phyloP scores from a whole-genome alignment of 73 alveolate genomes.

The Effrenium voratum region DNA sequence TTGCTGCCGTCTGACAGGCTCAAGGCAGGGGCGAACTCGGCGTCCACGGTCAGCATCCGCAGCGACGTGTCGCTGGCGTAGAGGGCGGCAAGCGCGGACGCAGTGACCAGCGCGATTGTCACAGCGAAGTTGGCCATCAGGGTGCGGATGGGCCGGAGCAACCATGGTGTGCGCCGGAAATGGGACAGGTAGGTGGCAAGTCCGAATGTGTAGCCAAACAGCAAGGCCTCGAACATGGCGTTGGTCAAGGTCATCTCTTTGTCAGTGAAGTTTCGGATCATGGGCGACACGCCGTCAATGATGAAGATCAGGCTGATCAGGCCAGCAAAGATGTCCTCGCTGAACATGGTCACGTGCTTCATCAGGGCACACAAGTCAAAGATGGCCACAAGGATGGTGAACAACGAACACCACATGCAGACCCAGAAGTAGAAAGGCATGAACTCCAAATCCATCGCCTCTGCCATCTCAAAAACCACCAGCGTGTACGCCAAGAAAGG shows the following conservation, averaged over 20 bases:
- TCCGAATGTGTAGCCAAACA: background rate
- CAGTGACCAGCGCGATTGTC: background rate
- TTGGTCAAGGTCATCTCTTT: background rate
- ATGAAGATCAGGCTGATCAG: background rate
- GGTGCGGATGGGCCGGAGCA: constrained; percentile 11
- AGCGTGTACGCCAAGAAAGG: constrained; percentile 20
- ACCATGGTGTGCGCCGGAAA: background rate
- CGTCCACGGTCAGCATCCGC: constrained; percentile 2
- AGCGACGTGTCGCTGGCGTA: background rate
- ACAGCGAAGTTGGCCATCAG: constrained; percentile 9
- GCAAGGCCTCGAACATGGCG: background rate
- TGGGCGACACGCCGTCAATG: background rate
- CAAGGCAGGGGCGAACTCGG: background rate
- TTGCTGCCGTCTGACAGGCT: constrained; percentile 2
- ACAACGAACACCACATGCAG: constrained; percentile 16
- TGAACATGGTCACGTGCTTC: constrained; percentile 25
- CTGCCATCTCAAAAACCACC: background rate
- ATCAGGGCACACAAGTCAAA: constrained; percentile 22
- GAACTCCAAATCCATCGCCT: background rate
- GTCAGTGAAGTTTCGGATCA: background rate
- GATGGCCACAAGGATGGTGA: constrained; percentile 20
- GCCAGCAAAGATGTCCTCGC: constrained; percentile 20
- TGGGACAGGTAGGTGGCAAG: background rate
- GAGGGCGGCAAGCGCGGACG: background rate
- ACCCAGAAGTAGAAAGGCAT: background rate